phyloP scores from a whole-genome alignment of 495 filamentous ascomycete species.

The Penicillium samsonianum region DNA sequence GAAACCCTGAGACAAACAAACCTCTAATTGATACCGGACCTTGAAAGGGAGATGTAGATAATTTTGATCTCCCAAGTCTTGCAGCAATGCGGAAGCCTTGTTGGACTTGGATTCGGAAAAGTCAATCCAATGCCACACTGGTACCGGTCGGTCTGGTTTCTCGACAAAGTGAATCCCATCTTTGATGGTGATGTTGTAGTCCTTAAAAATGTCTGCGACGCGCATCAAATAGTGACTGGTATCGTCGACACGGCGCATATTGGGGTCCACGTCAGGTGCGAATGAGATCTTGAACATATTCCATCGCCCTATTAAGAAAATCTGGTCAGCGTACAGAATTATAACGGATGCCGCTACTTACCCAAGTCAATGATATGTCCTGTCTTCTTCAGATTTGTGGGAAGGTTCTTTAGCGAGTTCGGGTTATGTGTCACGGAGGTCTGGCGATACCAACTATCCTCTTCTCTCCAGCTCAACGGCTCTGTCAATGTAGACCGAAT shows the following conservation, averaged over 20 bases:
- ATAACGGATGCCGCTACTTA: slow-evolving; percentile 28
- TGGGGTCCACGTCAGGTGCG: slow-evolving; percentile 8
- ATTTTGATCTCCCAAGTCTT: slow-evolving; percentile 34
- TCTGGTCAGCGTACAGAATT: neutral
- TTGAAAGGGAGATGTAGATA: slow-evolving; percentile 61
- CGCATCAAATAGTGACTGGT: slow-evolving; percentile 35
- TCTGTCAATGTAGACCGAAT: slow-evolving; percentile 40
- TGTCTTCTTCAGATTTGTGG: slow-evolving; percentile 57
- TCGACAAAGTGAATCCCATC: slow-evolving; percentile 27
- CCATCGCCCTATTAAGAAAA: slow-evolving; percentile 36
- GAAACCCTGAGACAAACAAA: slow-evolving; percentile 78
- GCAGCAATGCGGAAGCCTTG: slow-evolving; percentile 28
- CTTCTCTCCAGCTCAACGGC: slow-evolving; percentile 59
- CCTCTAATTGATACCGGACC: slow-evolving; percentile 88
- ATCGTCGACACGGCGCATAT: slow-evolving; percentile 19
- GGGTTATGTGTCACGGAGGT: slow-evolving; percentile 64
- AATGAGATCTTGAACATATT: slow-evolving; percentile 44
- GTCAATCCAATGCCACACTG: slow-evolving; percentile 62
- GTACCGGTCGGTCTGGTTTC: slow-evolving; percentile 20
- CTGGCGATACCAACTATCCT: slow-evolving; percentile 73
- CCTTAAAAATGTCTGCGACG: slow-evolving; percentile 58
- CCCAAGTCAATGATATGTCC: slow-evolving; percentile 74
- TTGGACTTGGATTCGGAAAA: slow-evolving; percentile 18
- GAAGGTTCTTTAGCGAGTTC: slow-evolving; percentile 29
- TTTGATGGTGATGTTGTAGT: slow-evolving; percentile 68